Evolutionary conservation across 169 alveolate species (phyloP), one percentile per base, ranked within the genome.

Genomic region (Cystoisospora suis): DNA sequence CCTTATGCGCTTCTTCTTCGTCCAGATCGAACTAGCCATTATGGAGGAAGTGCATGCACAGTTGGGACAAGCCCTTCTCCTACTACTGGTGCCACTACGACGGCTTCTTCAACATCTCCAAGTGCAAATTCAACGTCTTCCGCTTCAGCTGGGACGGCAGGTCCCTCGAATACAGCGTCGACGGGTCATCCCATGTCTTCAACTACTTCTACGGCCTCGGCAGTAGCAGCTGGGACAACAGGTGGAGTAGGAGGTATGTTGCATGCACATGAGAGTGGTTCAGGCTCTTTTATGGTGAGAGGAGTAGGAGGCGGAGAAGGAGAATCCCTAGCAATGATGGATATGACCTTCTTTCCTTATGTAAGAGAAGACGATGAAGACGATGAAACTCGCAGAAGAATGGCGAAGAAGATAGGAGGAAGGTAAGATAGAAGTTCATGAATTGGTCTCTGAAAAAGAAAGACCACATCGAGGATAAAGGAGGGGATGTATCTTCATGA

Each of bases 1-100:
- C 87, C 87, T 40, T 77, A 77, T 45, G 87, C 87, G 34, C 40
- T 77, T 42, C 69, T 77, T 42, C 59, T 77, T 7, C 87, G 87
- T 5, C 59, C 59, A 17, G 87, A 77, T 69, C 49, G 17, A 46
- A 44, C 34, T n/a, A 46, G 40, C 42, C 38, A 42, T 69, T 4
- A 45, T 9, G 49, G 49, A 59, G 1, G n/a, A 12, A 45, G 87
- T 40, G 5, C 59, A 4, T 56, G 59, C 38, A 69, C 42, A 3
- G 70, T 7, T 0, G 87, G 87, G 17, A 40, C 47, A 29, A 69
- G 42, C 34, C 61, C 45, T 29, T 44, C 44, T 12, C 70, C 69
- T n/a, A 27, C n/a, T 45, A 46, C 45, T 29, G 70, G 59, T 12
- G 87, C 69, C 42, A 27, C n/a, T 45, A 46, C 46, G 87, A n/a